Base-by-base conservation (phyloP, 2,329 filamentous ascomycete genomes). In the Neofusicoccum umdonicola region DNA sequence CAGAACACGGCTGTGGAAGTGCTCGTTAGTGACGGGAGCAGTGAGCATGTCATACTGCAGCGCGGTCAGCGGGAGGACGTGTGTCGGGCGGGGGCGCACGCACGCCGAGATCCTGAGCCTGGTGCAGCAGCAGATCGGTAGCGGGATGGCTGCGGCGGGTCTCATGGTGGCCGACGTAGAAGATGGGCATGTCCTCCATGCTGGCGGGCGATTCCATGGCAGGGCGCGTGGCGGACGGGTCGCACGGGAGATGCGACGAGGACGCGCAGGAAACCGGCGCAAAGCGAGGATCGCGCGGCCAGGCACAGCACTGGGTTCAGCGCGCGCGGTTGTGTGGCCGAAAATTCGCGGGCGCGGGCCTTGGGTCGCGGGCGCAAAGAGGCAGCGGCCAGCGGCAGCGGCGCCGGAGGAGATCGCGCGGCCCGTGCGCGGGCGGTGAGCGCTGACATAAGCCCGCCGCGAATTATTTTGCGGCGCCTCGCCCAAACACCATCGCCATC, bases 91-190 rank as follows among this genome's bases (percentile, higher is more conserved):
- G 51, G 15, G 31, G 44, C 8, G 37, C 51, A 66, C 87, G 81
- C 84, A 90, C 88, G 79, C 88, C 88, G 67, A 85, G 80, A 71
- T 90, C 89, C 68, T 92, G 83, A 11, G 91, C 83, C 71, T 90
- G 84, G 61, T 84, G 83, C 70, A 92, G 87, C 72, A 91, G 83
- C 68, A 86, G 77, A 58, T 89, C 84, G 19, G 85, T 85, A 64
- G 91, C 83, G 64, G 87, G 85, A 68, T 85, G 79, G 34, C 81
- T 77, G 65, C 90, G 82, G 60, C 80, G 81, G 6, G 88, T 88
- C 73, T 92, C 89, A 78, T 93, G 90, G 68, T 92, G 88, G 65
- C 90, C 89, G 69, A 93, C 82, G 71, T 89, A 90, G 73, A 92
- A 91, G 11, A 81, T 77, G 27, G 84, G 81, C 41, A 77, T 68